Percentiles rank a stretch among this genome's conserved stretches.
Conservation (phyloP, 2,329 filamentous ascomycete genomes). For the Hypoxylon sp. region DNA sequence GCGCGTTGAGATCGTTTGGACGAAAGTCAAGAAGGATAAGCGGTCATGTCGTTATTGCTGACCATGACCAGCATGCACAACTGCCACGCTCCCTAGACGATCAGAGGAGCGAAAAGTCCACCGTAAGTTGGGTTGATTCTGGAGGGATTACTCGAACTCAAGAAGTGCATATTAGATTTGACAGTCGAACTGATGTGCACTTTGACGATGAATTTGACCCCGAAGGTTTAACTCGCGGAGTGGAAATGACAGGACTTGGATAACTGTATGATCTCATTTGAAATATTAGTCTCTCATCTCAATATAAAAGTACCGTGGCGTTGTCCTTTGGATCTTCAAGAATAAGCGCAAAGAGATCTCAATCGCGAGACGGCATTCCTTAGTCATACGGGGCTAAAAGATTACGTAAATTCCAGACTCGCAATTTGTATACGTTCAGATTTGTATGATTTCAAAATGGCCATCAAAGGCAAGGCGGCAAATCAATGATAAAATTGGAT, state of each 20-base stretch:
- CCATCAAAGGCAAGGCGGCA: neutral
- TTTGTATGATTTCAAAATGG: no score
- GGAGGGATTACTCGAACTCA: conserved; percentile 18
- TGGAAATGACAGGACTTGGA: conserved; percentile 4
- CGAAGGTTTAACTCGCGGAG: conserved; percentile 1
- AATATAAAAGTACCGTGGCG: neutral
- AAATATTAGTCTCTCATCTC: neutral
- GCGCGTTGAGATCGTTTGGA: conserved; percentile 9
- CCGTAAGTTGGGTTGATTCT: conserved; percentile 5
- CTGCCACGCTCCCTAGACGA: conserved; percentile 2
- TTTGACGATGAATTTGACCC: conserved; percentile 10
- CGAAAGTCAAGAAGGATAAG: conserved; percentile 13
- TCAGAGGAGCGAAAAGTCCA: conserved; percentile 6
- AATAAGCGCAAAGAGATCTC: neutral
- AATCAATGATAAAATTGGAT: neutral
- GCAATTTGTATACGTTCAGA: no score
- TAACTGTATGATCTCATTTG: neutral
- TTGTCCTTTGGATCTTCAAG: neutral
- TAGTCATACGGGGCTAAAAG: no score
- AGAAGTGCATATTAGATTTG: conserved; percentile 24
- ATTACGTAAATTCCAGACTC: no score
- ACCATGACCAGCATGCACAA: neutral
- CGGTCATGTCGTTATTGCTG: neutral
- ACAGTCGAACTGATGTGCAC: conserved; percentile 1
- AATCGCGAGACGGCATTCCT: no score